Percentiles rank a stretch among this genome's conserved stretches.
phyloP scores from a whole-genome alignment of 1,139 yeast genomes.

The Geotrichum aggregatum region DNA sequence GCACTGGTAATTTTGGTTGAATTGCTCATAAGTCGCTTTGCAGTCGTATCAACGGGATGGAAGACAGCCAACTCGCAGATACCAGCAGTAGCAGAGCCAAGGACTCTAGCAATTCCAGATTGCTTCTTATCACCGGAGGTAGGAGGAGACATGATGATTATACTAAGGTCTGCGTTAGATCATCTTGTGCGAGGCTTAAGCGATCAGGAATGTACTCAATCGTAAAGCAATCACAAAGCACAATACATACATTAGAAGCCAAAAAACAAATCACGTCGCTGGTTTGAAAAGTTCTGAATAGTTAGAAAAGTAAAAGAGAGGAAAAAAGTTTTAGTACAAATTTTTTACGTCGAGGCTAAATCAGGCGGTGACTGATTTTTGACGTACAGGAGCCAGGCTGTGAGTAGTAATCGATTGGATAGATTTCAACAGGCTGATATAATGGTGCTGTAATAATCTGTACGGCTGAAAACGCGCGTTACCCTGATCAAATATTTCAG shows the following conservation, averaged over 20 bases:
- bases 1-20: conserved; percentile 59
- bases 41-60: conserved; percentile 98
- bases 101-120: conserved; percentile 82
- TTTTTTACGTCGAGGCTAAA: background rate
- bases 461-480: too few species aligned
- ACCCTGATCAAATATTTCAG: too few species aligned
- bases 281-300: background rate
- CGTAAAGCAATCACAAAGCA: too few species aligned
- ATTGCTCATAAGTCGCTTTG: conserved; percentile 96
- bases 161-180: background rate
- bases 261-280: too few species aligned
- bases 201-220: too few species aligned
- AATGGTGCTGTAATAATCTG: too few species aligned
- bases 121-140: conserved; percentile 66
- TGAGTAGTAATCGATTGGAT: too few species aligned
- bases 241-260: background rate
- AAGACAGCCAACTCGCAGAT: conserved; percentile 92
- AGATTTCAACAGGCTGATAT: too few species aligned
- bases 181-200: background rate
- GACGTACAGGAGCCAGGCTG: too few species aligned
- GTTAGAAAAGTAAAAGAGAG: background rate
- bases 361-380: too few species aligned
- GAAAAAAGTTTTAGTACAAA: background rate
- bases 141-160: conserved; percentile 44
- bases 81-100: conserved; percentile 98